These are phyloP conservation scores for Rhynchosporium agropyri DNA, from an alignment of 2,329 filamentous ascomycete genomes.

Conservation along the genomic window DNA sequence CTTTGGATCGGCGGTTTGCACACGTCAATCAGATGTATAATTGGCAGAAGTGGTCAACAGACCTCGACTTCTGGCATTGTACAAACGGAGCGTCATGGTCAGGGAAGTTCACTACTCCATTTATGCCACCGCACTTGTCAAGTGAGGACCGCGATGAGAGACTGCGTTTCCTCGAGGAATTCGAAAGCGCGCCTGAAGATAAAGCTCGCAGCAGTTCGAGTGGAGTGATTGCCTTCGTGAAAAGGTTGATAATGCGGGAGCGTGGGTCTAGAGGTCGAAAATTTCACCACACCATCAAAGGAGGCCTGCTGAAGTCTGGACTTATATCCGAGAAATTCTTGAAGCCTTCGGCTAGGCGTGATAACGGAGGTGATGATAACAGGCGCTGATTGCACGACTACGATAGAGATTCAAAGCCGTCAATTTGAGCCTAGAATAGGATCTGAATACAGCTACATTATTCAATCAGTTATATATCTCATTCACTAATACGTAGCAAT, in stretches of 20 bases:
- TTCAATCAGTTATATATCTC: no score
- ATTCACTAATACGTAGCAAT: no score
- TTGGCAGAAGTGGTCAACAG: constrained; percentile 23
- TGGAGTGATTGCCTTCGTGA: not conserved
- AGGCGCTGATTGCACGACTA: not conserved
- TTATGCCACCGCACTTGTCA: constrained; percentile 18
- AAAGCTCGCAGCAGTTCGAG: not conserved
- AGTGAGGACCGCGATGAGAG: not conserved
- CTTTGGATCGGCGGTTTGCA: not conserved
- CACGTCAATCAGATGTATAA: not conserved
- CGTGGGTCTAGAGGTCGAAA: not conserved
- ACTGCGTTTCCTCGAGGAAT: not conserved
- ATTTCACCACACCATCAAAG: not conserved
- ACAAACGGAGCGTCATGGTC: constrained; percentile 21
- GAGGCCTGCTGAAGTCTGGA: not conserved
- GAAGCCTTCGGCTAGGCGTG: no score
- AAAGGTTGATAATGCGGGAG: not conserved
- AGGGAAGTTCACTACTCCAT: constrained; percentile 19
- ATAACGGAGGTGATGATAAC: no score
- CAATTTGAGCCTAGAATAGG: no score
- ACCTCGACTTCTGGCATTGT: constrained; percentile 14
- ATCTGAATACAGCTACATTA: no score
- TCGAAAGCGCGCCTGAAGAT: not conserved
- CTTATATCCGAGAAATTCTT: no score
- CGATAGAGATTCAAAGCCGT: no score